A percentile compares a stretch with the other conserved stretches of the same genome.
phyloP scores from a whole-genome alignment of 257 asterid species.

The Capsicum baccatum region DNA sequence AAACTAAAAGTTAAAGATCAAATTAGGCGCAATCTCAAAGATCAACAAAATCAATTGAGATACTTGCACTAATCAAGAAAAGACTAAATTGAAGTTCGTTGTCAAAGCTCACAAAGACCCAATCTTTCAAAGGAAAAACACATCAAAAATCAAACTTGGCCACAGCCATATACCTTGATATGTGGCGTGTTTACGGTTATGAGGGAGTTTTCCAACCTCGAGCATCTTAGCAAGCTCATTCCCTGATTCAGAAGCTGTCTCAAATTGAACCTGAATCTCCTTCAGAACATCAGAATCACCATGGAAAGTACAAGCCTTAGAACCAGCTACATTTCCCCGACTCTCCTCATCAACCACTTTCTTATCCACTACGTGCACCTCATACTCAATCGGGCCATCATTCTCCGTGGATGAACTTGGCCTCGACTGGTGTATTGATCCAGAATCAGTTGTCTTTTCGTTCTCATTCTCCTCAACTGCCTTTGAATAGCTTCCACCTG shows the following conservation, averaged over 20 bases:
- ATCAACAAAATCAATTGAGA: not conserved
- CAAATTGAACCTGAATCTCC: conserved; percentile 84
- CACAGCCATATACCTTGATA: conserved; percentile 61
- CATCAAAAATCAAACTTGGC: conserved; percentile 2
- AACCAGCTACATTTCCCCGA: conserved; percentile 45
- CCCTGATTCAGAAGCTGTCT: conserved; percentile 79
- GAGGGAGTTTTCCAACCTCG: conserved; percentile 87
- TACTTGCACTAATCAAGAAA: not conserved
- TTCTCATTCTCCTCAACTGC: conserved; percentile 41
- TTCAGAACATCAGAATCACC: conserved; percentile 74
- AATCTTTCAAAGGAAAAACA: not conserved
- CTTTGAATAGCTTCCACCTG: conserved; percentile 38
- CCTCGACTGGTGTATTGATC: conserved; percentile 52
- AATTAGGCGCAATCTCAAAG: not conserved
- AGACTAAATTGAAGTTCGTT: not conserved
- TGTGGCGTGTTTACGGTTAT: conserved; percentile 78
- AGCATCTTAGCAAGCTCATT: conserved; percentile 75
- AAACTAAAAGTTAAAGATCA: conserved; percentile 47
- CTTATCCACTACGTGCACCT: conserved; percentile 85
- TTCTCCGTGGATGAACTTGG: conserved; percentile 55
- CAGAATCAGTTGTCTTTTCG: conserved; percentile 48
- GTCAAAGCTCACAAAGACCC: not conserved
- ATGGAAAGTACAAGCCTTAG: conserved; percentile 43
- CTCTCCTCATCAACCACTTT: conserved; percentile 70
- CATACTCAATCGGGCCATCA: conserved; percentile 77